phyloP scores from a whole-genome alignment of 176 grass and related monocot genomes.

The Ampelocalamus luodianensis region DNA sequence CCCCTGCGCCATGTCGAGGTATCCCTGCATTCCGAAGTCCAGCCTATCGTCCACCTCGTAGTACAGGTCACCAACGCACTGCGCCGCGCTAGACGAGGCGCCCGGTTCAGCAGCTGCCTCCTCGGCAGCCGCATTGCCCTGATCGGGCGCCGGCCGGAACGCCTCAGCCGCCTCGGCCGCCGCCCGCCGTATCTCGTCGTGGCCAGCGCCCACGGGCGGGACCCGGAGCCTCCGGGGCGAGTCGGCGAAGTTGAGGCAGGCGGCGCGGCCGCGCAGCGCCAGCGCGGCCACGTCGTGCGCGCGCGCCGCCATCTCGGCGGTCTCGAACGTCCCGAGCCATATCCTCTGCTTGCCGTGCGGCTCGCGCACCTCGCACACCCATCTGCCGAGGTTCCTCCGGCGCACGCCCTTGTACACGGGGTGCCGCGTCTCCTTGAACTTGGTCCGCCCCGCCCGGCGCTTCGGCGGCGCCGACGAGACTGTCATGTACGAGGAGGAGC shows the following conservation, averaged over 20 bases:
- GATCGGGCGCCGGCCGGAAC: constrained; percentile 40
- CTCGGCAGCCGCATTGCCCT: constrained; percentile 13
- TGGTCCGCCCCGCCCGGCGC: constrained; percentile 80
- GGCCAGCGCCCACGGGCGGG: constrained; percentile 48
- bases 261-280: constrained; percentile 67
- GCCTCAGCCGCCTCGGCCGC: constrained; percentile 59
- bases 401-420: constrained; percentile 93
- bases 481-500: constrained; percentile 65
- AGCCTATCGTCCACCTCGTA: constrained; percentile 52
- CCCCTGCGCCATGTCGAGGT: constrained; percentile 88
- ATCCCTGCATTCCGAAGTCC: constrained; percentile 85
- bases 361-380: constrained; percentile 98
- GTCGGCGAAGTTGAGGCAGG: constrained; percentile 97
- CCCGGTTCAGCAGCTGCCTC: not conserved
- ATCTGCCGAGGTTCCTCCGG: constrained; percentile 68
- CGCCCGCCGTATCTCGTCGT: constrained; percentile 62
- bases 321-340: constrained; percentile 90
- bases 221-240: constrained; percentile 58
- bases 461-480: constrained; percentile 84
- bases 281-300: constrained; percentile 91
- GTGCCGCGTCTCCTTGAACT: constrained; percentile 96
- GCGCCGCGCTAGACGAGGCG: not conserved
- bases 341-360: constrained; percentile 85
- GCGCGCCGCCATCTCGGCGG: constrained; percentile 90
- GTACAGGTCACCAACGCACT: not conserved